Evolutionary conservation across 1,139 yeast species (phyloP), one percentile per base, ranked within the genome.

Genomic region (Geotrichum klebahnii): DNA sequence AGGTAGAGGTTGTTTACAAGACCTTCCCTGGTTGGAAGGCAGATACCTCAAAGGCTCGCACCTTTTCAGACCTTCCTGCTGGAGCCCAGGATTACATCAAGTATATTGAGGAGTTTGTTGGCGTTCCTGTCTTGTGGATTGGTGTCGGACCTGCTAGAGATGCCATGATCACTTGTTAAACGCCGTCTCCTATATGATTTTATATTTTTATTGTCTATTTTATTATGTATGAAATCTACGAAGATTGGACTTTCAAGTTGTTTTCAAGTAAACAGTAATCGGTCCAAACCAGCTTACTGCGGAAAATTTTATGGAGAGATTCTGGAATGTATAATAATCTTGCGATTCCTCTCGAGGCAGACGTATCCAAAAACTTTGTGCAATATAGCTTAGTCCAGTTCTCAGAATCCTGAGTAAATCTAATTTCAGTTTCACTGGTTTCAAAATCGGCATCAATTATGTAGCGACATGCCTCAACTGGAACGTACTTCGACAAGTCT

Each of bases 131-230:
- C 59, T 86, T 84, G 69, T 92, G 97, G 97, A 92, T 92, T 57
- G 99, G 99, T 67, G 94, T 96, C 53, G 99, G 99, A 57, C 97
- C 98, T 56, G 95, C 89, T 48, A 86, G 98, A 74, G 95, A 70
- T 46, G 64, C 68, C 40, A 68, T 68, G 72, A 37, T 55, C 32
- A 35, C 44, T 48, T 43, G 44, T 38, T 50, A 52, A 36, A 28
- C 34, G 6, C 3, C 19, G 34, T 34, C 14, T 20, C 19, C 9
- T 26, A 14, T 22, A 23, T 29, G 39, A n/a, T 33, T 23, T 23
- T 9, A 33, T 22, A 20, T 32, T 44, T 17, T 29, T 9, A 39
- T 33, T 19, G 14, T 14, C 20, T 19, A 14, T 16, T 29, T 5
- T 40, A 6, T n/a, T 32, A 19, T 29, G 23, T 32, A n/a, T 5